Percentiles rank a stretch among this genome's conserved stretches.
These are phyloP conservation scores for Leucogyrophana mollusca DNA, from an alignment of 768 basidiomycete species.

Conservation along the genomic window DNA sequence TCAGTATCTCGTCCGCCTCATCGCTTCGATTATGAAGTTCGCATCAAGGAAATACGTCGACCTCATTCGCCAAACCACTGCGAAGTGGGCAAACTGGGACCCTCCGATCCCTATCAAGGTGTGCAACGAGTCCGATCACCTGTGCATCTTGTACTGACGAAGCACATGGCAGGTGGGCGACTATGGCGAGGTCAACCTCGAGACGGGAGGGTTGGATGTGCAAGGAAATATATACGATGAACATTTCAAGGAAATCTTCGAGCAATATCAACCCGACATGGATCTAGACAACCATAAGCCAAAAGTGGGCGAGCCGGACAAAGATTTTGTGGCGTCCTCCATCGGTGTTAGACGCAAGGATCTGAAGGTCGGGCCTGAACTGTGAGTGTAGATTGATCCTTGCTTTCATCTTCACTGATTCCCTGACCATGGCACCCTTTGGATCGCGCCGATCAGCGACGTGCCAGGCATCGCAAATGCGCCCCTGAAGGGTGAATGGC, in stretches of 20 bases:
- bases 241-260: conserved; percentile 9
- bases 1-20: too few species aligned
- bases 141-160: neutral
- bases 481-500: conserved; percentile 28
- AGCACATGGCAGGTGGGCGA: conserved; percentile 21
- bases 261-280: neutral
- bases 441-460: neutral
- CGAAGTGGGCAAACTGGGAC: conserved; percentile 40
- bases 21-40: too few species aligned
- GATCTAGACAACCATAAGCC: conserved; percentile 4
- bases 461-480: conserved; percentile 18
- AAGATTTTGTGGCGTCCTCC: conserved; percentile 17
- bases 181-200: conserved; percentile 24
- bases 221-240: conserved; percentile 25
- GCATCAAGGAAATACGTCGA: conserved; percentile 30
- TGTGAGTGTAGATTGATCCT: conserved; percentile 9
- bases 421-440: neutral
- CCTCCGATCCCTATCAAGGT: conserved; percentile 33
- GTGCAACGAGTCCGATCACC: neutral
- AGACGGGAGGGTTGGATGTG: conserved; percentile 24
- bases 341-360: conserved; percentile 15
- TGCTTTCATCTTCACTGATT: neutral
- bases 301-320: conserved; percentile 7
- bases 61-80: conserved; percentile 27
- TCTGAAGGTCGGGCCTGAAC: conserved; percentile 5